Conservation (phyloP, 129 eudicot genomes). For the Smallanthus sonchifolius region DNA sequence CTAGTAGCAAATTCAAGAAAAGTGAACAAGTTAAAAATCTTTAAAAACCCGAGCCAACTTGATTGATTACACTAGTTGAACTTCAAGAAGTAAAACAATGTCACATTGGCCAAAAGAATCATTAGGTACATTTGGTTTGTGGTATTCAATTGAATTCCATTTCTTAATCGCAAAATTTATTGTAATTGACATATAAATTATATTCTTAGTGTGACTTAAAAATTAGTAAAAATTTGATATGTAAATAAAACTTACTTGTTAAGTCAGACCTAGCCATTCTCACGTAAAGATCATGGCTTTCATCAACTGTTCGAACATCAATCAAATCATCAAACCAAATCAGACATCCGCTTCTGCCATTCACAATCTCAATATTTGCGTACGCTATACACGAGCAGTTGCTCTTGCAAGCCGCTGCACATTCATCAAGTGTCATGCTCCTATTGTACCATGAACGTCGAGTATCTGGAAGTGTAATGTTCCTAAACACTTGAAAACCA, state of each 20-base stretch:
- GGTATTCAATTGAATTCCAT: no score
- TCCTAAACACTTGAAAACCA: slow-evolving; percentile 18
- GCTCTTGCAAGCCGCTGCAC: slow-evolving; percentile 9
- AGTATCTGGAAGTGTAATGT: slow-evolving; percentile 26
- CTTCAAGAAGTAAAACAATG: no score
- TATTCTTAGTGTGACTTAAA: no score
- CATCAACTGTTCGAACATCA: slow-evolving; percentile 17
- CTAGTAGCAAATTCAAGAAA: neutral
- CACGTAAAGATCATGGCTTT: slow-evolving; percentile 19
- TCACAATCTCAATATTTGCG: slow-evolving; percentile 18
- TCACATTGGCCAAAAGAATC: no score
- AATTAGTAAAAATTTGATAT: no score
- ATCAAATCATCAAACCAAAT: slow-evolving; percentile 16
- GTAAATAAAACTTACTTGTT: slow-evolving; percentile 2
- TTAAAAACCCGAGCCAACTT: no score
- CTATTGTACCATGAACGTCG: slow-evolving; percentile 10
- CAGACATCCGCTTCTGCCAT: slow-evolving; percentile 41
- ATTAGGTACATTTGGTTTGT: no score
- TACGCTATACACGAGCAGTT: slow-evolving; percentile 33
- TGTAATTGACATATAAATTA: no score
- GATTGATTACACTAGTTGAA: no score
- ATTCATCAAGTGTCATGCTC: slow-evolving; percentile 25
- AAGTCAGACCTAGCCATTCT: slow-evolving; percentile 13
- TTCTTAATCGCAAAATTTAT: no score
- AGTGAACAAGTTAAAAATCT: neutral